These are phyloP conservation scores for Monilinia fructicola DNA, from an alignment of 2,329 filamentous ascomycete species.

Conservation along the genomic window DNA sequence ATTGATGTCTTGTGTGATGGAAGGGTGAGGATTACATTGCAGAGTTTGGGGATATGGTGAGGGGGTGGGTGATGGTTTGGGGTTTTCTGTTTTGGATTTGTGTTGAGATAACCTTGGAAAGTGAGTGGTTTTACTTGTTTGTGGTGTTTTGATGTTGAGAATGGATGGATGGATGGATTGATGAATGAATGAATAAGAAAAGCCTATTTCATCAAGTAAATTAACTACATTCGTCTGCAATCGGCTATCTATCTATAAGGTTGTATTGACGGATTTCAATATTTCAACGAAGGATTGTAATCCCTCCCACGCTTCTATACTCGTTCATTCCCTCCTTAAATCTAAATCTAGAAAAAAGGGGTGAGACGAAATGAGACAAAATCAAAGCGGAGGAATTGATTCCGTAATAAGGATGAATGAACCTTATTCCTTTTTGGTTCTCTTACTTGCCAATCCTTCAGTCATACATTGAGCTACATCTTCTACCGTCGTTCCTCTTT, in stretches of 20 bases:
- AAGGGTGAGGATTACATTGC: too few relatives aligned
- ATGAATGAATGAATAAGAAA: neutral
- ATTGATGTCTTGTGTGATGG: too few relatives aligned
- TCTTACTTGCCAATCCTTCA: slow-evolving; percentile 50
- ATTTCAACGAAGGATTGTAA: neutral
- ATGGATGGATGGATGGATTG: too few relatives aligned
- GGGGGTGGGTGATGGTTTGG: too few relatives aligned
- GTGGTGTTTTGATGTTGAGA: too few relatives aligned
- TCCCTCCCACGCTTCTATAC: neutral
- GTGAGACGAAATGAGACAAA: slow-evolving; percentile 18
- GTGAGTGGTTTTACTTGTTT: too few relatives aligned
- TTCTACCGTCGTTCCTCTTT: slow-evolving; percentile 55
- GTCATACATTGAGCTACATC: slow-evolving; percentile 54
- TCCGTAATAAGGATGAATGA: neutral
- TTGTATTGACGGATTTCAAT: slow-evolving; percentile 6
- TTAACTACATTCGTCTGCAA: neutral
- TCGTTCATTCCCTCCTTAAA: neutral
- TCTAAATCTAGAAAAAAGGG: slow-evolving; percentile 3
- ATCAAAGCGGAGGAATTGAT: neutral
- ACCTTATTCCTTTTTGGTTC: slow-evolving; percentile 41
- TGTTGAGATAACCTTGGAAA: too few relatives aligned
- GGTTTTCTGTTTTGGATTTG: too few relatives aligned
- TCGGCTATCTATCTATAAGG: neutral
- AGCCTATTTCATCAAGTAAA: neutral
- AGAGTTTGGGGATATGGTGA: too few relatives aligned